These are phyloP conservation scores for Petrea volubilis DNA, from an alignment of 257 asterid genomes.

Conservation along the genomic window DNA sequence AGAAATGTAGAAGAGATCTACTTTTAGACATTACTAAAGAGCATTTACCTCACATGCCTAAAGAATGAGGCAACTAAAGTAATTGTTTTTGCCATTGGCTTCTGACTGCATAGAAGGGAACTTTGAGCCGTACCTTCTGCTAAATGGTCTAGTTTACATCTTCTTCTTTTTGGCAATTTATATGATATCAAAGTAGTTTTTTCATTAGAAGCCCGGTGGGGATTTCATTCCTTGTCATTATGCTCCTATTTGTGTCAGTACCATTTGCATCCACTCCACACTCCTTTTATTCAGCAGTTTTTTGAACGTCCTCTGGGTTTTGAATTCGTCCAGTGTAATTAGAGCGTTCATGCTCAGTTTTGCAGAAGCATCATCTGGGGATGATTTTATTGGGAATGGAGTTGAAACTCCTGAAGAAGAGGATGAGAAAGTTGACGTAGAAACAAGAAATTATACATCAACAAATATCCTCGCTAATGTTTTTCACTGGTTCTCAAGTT, in stretches of 20 bases:
- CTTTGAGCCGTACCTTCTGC: neutral
- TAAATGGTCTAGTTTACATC: conserved; percentile 1
- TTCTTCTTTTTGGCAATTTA: neutral
- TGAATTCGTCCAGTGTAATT: conserved; percentile 7
- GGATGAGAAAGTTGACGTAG: conserved; percentile 35
- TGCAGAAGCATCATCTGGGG: conserved; percentile 68
- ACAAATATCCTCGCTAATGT: conserved; percentile 41
- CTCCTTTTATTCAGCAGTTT: conserved; percentile 1
- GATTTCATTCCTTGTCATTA: neutral
- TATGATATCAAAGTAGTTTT: neutral
- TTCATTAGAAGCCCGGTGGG: neutral
- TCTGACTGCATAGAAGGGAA: neutral
- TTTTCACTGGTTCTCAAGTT: neutral
- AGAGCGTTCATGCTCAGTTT: conserved; percentile 45
- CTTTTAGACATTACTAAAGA: neutral
- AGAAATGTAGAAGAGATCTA: neutral
- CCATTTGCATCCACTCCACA: conserved; percentile 9
- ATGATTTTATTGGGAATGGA: conserved; percentile 44
- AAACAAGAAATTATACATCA: conserved; percentile 18
- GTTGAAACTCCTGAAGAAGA: conserved; percentile 52
- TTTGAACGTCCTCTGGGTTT: conserved; percentile 11
- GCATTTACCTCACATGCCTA: conserved; percentile 2
- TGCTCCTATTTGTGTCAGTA: conserved; percentile 12
- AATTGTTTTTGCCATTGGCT: neutral
- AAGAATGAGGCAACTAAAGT: neutral